Base-by-base conservation (phyloP, 1,284 basidiomycete species). In the Coniferiporia sulphurascens region DNA sequence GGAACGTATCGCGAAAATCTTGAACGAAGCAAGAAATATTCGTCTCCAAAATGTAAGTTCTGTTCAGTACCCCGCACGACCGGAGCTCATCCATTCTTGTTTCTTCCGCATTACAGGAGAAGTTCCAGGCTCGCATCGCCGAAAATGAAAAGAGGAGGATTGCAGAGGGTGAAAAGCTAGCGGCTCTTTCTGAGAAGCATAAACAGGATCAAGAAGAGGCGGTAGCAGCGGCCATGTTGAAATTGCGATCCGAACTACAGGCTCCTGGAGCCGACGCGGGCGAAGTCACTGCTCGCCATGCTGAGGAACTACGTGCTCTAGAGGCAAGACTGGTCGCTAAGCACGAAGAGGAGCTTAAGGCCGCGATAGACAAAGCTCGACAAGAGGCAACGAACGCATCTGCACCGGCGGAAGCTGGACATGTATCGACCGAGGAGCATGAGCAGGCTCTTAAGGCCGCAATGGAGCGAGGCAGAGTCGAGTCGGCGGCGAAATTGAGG, bases 381-480 rank as follows among this genome's bases (percentile, higher is more conserved):
- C 75, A 74, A 27, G 73, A 82, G 60, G 76, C 75, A 15, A 76
- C 75, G 19, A 75, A 85, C 50, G 54, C 44, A 19, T 45, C 53
- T 2, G 73, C 76, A 12, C 76, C 78, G 41, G 82, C 82, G 5
- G 61, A 74, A 76, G 61, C 72, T 76, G 21, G 62, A 78, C 1
- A 72, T 78, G 65, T 49, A 12, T 58, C 60, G 19, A 32, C 41
- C 22, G 73, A 75, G 7, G 75, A 73, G 54, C 81, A 81, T 21
- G 73, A 76, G 8, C 75, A 81, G 38, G 85, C 86, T 53, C 78
- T 88, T 41, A 76, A 77, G 4, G 75, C 80, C 2, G 87, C 87
- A 1, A 77, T 86, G 12, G 88, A 90, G 50, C 74, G 80, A 3
- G 88, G 87, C 2, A 75, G 88, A 53, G 75, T 79, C 72, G 87